Evolutionary conservation across 306 rosid genomes (phyloP).

Genomic region (Cucurbita ficifolia): DNA sequence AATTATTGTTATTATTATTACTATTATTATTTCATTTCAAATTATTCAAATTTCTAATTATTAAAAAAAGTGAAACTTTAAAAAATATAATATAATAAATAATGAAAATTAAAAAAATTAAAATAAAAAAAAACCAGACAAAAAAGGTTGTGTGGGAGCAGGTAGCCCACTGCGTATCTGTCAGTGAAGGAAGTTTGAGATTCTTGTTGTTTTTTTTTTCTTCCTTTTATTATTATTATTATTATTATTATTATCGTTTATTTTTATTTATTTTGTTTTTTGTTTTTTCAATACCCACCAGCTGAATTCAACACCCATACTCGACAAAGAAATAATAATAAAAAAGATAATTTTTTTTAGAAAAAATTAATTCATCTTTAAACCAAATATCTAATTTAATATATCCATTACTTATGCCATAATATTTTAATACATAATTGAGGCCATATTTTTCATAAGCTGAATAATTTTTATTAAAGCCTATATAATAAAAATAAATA

Average conservation of each 20-base stretch:
- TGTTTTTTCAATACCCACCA: neutral
- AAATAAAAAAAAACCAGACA: neutral
- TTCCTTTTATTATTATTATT: too few relatives aligned
- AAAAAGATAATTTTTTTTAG: too few relatives aligned
- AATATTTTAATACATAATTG: too few relatives aligned
- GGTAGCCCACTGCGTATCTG: conserved; percentile 1
- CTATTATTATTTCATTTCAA: neutral
- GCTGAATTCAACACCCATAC: neutral
- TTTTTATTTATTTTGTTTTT: too few relatives aligned
- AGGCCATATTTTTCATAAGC: too few relatives aligned
- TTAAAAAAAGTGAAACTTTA: neutral
- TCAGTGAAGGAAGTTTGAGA: neutral
- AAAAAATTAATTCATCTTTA: too few relatives aligned
- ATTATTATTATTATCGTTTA: too few relatives aligned
- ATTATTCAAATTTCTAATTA: neutral
- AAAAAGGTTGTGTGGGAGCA: neutral
- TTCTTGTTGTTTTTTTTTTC: neutral
- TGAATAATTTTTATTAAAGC: too few relatives aligned
- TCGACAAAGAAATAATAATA: too few relatives aligned
- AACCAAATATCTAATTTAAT: too few relatives aligned
- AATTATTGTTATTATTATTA: neutral
- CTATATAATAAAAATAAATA: neutral
- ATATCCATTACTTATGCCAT: too few relatives aligned
- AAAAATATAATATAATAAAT: neutral
- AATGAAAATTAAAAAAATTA: neutral